Conservation (phyloP, 2,329 filamentous ascomycete genomes). For the Pseudomassariella vexata region DNA sequence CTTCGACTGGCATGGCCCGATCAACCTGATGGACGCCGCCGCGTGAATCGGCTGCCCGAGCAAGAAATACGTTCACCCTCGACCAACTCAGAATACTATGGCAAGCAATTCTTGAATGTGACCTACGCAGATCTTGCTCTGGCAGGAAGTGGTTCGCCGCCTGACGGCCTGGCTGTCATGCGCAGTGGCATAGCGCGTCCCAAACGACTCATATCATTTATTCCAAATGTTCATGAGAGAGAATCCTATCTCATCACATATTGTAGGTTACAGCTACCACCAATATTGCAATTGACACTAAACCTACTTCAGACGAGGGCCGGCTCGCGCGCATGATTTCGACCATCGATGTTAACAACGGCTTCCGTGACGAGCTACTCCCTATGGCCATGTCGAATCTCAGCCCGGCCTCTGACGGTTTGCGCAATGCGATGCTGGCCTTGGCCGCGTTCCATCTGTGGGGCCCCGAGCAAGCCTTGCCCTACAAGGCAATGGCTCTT, state of each 20-base stretch:
- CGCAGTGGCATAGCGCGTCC: slow-evolving; percentile 21
- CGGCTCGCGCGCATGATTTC: slow-evolving; percentile 39
- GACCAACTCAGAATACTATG: slow-evolving; percentile 22
- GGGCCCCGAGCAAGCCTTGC: slow-evolving; percentile 31
- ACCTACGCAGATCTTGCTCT: slow-evolving; percentile 30
- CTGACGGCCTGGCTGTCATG: slow-evolving; percentile 16
- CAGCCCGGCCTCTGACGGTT: slow-evolving; percentile 27
- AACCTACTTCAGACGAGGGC: slow-evolving; percentile 27
- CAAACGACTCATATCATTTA: slow-evolving; percentile 18
- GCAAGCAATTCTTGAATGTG: slow-evolving; percentile 32
- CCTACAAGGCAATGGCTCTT: slow-evolving; percentile 36
- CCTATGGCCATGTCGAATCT: slow-evolving; percentile 35
- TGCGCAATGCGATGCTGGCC: slow-evolving; percentile 38
- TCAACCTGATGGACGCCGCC: slow-evolving; percentile 36
- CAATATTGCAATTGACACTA: not conserved
- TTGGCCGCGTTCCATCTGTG: slow-evolving; percentile 36
- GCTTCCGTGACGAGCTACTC: slow-evolving; percentile 37
- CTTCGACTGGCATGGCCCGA: slow-evolving; percentile 42
- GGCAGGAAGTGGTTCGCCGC: slow-evolving; percentile 22
- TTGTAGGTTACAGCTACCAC: slow-evolving; percentile 14
- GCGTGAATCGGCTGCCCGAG: slow-evolving; percentile 22
- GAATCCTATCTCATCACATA: slow-evolving; percentile 25
- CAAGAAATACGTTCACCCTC: slow-evolving; percentile 22
- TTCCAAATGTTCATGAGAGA: slow-evolving; percentile 20
- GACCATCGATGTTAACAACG: slow-evolving; percentile 38